A percentile compares a stretch with the other conserved stretches of the same genome.
Conservation (phyloP, 2,329 filamentous ascomycete species). For the Monilinia polystroma region DNA sequence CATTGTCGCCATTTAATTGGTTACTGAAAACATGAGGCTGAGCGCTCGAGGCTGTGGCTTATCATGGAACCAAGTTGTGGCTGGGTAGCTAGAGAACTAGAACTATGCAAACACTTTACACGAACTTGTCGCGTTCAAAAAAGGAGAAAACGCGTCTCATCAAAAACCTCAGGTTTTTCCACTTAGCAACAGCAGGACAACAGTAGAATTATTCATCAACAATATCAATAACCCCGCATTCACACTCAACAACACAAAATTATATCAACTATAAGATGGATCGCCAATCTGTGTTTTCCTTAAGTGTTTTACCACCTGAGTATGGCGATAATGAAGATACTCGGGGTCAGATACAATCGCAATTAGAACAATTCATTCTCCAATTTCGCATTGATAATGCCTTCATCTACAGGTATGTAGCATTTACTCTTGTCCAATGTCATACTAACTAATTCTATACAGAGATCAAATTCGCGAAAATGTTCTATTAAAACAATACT, state of each 20-base stretch:
- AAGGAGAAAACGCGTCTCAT: constrained; percentile 21
- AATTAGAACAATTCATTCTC: constrained; percentile 86
- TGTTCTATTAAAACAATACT: constrained; percentile 89
- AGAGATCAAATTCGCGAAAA: constrained; percentile 97
- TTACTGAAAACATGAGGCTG: not conserved
- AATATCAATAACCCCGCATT: constrained; percentile 10
- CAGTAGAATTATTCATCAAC: constrained; percentile 8
- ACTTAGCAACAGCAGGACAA: constrained; percentile 22
- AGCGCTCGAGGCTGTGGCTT: constrained; percentile 14
- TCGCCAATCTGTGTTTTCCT: constrained; percentile 79
- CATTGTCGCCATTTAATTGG: constrained; percentile 4
- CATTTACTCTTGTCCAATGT: constrained; percentile 1
- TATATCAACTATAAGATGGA: constrained; percentile 60
- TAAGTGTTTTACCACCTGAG: constrained; percentile 73
- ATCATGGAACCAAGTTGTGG: not conserved
- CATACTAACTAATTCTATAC: constrained; percentile 37
- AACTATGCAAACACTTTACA: constrained; percentile 27
- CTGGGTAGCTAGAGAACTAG: not conserved
- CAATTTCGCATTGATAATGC: constrained; percentile 92
- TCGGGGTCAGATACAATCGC: constrained; percentile 69
- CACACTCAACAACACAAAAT: constrained; percentile 11
- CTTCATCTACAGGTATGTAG: constrained; percentile 81
- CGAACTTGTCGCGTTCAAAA: constrained; percentile 24
- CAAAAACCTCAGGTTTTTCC: constrained; percentile 18
- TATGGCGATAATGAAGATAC: constrained; percentile 63